phyloP scores from a whole-genome alignment of 1,139 yeast genomes.

The Saccharomycopsis hybrid region DNA sequence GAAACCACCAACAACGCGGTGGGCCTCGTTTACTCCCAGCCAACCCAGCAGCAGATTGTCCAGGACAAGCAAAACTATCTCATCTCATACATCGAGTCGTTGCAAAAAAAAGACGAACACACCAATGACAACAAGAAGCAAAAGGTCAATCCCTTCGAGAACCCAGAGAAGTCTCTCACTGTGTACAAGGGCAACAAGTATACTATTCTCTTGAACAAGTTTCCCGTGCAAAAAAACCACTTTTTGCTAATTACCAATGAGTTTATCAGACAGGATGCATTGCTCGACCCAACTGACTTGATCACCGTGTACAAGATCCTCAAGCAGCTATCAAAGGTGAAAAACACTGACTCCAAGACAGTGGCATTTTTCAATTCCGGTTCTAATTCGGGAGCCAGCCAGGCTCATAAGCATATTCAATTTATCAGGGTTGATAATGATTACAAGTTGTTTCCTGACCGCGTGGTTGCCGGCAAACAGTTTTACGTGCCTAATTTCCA shows the following conservation, averaged over 20 bases:
- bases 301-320: conserved; percentile 51
- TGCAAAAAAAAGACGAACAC: conserved; percentile 7
- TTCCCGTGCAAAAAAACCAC: conserved; percentile 76
- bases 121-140: conserved; percentile 3
- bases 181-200: conserved; percentile 49
- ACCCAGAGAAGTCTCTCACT: conserved; percentile 72
- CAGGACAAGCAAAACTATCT: conserved; percentile 14
- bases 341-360: conserved; percentile 36
- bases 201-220: conserved; percentile 73
- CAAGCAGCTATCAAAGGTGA: conserved; percentile 32
- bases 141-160: conserved; percentile 60
- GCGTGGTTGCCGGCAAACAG: conserved; percentile 39
- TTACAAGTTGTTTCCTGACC: conserved; percentile 57
- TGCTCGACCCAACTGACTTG: conserved; percentile 65
- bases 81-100: conserved; percentile 14
- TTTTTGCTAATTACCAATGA: conserved; percentile 69
- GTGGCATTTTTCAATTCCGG: conserved; percentile 90
- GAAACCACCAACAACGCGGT: conserved; percentile 9
- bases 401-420: conserved; percentile 88
- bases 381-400: conserved; percentile 83
- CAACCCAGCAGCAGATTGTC: conserved; percentile 4
- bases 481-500: conserved; percentile 48
- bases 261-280: conserved; percentile 64
- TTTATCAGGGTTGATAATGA: conserved; percentile 51
- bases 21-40: conserved; percentile 13